Conservation (phyloP, 805 yeast species). For the Trichomonascus vanleenenianus region DNA sequence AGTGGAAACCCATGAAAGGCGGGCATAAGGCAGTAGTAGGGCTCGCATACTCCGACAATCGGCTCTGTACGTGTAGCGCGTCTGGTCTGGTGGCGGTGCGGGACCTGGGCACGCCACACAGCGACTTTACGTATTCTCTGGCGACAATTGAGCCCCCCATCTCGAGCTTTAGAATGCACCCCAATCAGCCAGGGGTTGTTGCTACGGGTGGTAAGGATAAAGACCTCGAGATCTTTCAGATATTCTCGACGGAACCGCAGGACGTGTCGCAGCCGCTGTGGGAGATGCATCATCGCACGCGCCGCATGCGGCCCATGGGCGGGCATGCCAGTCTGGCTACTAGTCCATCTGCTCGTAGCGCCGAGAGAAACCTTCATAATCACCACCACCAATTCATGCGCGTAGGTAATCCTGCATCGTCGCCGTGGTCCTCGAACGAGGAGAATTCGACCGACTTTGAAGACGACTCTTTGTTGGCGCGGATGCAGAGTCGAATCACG, state of each 20-base stretch:
- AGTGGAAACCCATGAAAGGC: constrained; percentile 14
- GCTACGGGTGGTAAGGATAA: constrained; percentile 45
- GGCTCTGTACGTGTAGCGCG: constrained; percentile 13
- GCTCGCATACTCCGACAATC: constrained; percentile 13
- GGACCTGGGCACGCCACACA: constrained; percentile 10
- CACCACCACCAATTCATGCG: no score
- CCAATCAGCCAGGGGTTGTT: constrained; percentile 33
- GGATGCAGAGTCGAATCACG: no score
- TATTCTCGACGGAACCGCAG: constrained; percentile 1
- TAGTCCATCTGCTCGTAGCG: no score
- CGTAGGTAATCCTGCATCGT: no score
- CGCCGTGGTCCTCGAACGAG: no score
- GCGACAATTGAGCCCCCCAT: constrained; percentile 23
- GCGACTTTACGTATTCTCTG: constrained; percentile 2
- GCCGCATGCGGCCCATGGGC: no score
- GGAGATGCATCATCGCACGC: no score
- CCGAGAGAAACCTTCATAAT: no score
- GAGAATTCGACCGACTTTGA: no score
- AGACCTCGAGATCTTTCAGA: constrained; percentile 33
- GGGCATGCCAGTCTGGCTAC: no score
- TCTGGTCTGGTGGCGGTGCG: constrained; percentile 15
- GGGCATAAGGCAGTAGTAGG: constrained; percentile 9
- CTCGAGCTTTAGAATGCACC: constrained; percentile 33
- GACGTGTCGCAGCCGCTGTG: no score
- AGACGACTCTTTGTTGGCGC: no score